Evolutionary conservation across 2,329 filamentous ascomycete genomes (phyloP).

Genomic region (Neoscytalidium dimidiatum): DNA sequence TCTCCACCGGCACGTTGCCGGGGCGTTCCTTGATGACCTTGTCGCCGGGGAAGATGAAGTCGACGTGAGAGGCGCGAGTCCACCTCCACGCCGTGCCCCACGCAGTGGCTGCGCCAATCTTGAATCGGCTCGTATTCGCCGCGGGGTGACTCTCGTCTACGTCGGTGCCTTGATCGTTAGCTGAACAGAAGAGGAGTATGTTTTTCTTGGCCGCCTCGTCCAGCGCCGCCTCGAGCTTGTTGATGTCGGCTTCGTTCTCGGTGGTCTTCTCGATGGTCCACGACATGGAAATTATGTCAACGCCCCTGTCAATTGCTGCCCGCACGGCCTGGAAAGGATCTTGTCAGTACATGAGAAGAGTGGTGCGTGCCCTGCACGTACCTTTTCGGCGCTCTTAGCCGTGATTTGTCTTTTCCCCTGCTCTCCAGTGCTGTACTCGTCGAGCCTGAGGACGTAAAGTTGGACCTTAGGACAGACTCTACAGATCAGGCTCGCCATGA

Average conservation of each 20-base stretch:
- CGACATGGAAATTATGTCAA: constrained; percentile 8
- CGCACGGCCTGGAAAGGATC: not conserved
- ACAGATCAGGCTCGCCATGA: not conserved
- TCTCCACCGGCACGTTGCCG: not conserved
- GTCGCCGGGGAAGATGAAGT: not conserved
- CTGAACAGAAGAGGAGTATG: constrained; percentile 4
- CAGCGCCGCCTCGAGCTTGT: not conserved
- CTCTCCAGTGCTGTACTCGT: not conserved
- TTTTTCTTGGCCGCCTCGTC: not conserved
- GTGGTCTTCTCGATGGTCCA: not conserved
- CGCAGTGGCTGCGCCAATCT: not conserved
- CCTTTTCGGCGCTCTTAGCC: not conserved
- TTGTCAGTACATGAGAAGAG: not conserved
- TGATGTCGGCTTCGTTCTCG: not conserved
- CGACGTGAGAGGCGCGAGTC: not conserved
- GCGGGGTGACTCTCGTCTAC: not conserved
- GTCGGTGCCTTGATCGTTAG: not conserved
- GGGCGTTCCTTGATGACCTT: not conserved
- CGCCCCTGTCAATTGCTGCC: not conserved
- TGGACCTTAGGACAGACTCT: not conserved
- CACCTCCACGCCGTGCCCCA: not conserved
- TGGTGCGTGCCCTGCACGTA: not conserved
- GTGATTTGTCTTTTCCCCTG: not conserved
- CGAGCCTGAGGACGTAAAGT: not conserved
- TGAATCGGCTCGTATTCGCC: not conserved